Evolutionary conservation across 768 basidiomycete species (phyloP).

Genomic region (Leccinum imitatum): DNA sequence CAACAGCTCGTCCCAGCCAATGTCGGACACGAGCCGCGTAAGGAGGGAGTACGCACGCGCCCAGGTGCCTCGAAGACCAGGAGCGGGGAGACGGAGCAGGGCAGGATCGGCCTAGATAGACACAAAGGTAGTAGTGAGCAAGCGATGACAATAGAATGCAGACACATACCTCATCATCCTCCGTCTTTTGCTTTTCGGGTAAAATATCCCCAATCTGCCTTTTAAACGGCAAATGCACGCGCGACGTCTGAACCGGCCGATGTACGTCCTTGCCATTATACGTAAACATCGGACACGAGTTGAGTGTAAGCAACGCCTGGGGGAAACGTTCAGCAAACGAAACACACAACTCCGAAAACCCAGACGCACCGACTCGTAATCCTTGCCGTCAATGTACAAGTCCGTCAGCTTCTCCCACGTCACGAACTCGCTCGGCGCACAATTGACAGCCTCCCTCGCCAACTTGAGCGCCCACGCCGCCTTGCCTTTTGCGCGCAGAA

Average conservation of each 20-base stretch:
- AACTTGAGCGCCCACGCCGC: slow-evolving; percentile 88
- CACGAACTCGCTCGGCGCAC: slow-evolving; percentile 97
- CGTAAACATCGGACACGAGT: slow-evolving; percentile 99
- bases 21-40: slow-evolving; percentile 86
- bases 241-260: slow-evolving; percentile 73
- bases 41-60: slow-evolving; percentile 90
- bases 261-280: slow-evolving; percentile 96
- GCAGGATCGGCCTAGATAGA: slow-evolving; percentile 81
- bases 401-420: slow-evolving; percentile 99
- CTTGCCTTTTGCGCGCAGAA: slow-evolving; percentile 83
- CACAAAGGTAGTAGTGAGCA: not conserved
- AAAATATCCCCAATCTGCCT: slow-evolving; percentile 87
- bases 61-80: slow-evolving; percentile 94
- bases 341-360: not conserved
- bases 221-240: slow-evolving; percentile 84
- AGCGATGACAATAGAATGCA: too few species aligned
- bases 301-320: slow-evolving; percentile 83
- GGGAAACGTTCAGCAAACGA: not conserved
- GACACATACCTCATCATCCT: slow-evolving; percentile 73
- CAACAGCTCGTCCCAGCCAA: slow-evolving; percentile 98
- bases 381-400: slow-evolving; percentile 85
- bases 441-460: slow-evolving; percentile 94
- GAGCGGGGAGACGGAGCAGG: slow-evolving; percentile 90
- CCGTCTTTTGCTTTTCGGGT: slow-evolving; percentile 76
- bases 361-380: slow-evolving; percentile 65